Base-by-base conservation (phyloP, 257 asterid species). In the Voacanga thouarsii region DNA sequence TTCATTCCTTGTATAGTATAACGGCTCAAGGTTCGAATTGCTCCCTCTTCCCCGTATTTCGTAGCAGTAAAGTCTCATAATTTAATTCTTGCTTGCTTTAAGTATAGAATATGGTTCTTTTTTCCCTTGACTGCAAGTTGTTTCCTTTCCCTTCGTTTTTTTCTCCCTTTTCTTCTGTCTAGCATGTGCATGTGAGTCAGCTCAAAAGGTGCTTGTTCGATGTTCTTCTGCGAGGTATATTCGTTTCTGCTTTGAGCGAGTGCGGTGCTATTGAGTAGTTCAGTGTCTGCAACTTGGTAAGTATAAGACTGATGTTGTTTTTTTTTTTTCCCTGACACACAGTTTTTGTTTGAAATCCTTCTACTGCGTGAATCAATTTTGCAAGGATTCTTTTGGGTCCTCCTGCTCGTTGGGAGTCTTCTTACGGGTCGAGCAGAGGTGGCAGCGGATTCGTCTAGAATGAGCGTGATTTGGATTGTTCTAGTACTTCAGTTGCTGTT, bases 401-500 rank as follows among this genome's bases (percentile, higher is more conserved):
- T 39, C n/a, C n/a, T n/a, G n/a, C 30, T 47, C 61, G 64, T 5
- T 7, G 24, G 56, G 12, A 69, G 24, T 44, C 24, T 78, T 70
- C 59, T 41, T 51, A 55, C 26, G 50, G 47, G 61, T 19, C 37
- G 5, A 57, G 74, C 65, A n/a, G 65, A 72, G 56, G 66, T 43
- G 59, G 49, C 45, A 39, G 26, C 10, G 6, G 41, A 73, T 77
- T 33, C 70, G 39, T 68, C 78, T 80, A 84, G 83, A 41, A 94
- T 89, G 97, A 84, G 82, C 41, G 67, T 76, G 80, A 64, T 84
- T 57, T 83, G 90, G 90, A 51, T 83, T 78, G 3, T 85, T 78
- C 28, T 85, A 28, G 39, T 60, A 23, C 74, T 68, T 44, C 80
- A 83, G 86, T 79, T 84, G 26, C 84, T 90, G 82, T 85, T 55